These are phyloP conservation scores for Blastomyces emzantsi DNA, from an alignment of 2,329 filamentous ascomycete species.

Conservation along the genomic window DNA sequence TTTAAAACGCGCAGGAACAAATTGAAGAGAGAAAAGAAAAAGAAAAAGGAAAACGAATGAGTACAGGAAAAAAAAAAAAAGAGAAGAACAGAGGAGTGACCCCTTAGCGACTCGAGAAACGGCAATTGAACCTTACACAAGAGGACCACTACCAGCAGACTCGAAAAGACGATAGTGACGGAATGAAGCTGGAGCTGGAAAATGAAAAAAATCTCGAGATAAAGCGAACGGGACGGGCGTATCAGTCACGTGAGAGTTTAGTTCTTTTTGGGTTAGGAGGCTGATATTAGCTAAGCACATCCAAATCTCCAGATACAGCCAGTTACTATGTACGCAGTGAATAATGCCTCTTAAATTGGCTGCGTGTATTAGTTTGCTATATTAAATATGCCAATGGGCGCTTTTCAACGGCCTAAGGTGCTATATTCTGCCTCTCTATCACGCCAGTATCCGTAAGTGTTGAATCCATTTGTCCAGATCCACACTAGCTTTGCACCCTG, in stretches of 20 bases:
- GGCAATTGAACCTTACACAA: not conserved
- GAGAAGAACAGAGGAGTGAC: not conserved
- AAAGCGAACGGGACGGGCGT: not conserved
- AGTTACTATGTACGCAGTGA: too few species aligned
- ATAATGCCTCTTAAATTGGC: not conserved
- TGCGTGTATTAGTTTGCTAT: too few species aligned
- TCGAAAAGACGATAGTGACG: not conserved
- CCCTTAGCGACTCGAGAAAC: not conserved
- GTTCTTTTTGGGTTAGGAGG: not conserved
- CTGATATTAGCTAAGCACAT: not conserved
- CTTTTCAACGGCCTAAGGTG: not conserved
- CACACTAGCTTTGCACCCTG: conserved; percentile 5
- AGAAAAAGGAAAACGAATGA: conserved; percentile 9
- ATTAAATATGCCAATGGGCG: not conserved
- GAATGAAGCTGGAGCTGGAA: not conserved
- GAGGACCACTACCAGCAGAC: not conserved
- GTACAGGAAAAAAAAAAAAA: not conserved
- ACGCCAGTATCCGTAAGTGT: not conserved
- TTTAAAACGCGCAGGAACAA: not conserved
- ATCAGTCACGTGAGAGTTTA: not conserved
- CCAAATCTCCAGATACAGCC: not conserved
- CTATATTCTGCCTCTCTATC: not conserved
- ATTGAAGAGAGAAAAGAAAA: not conserved
- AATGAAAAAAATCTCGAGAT: not conserved
- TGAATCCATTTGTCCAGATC: conserved; percentile 6